Evolutionary conservation across 148 eudicot species (phyloP).

Genomic region (Amaranthus palmeri): DNA sequence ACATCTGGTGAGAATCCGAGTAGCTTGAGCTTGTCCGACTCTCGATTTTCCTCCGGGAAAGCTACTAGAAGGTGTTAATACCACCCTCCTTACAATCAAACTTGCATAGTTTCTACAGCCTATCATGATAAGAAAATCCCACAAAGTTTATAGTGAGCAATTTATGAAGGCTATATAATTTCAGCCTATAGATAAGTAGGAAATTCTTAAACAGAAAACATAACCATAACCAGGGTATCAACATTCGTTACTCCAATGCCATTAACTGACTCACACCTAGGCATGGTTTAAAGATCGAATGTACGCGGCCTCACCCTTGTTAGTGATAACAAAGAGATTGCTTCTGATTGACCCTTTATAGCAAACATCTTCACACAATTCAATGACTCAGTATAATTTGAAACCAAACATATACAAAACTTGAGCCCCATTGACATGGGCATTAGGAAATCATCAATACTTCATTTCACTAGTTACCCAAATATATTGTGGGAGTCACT

Average conservation of each 20-base stretch:
- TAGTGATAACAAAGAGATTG: too few relatives aligned
- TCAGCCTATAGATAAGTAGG: background rate
- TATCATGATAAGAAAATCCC: constrained; percentile 11
- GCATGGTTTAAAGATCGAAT: background rate
- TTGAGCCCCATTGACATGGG: too few relatives aligned
- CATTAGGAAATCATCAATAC: too few relatives aligned
- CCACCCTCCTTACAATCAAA: constrained; percentile 27
- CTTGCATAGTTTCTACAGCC: constrained; percentile 37
- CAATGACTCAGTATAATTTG: too few relatives aligned
- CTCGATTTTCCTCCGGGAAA: constrained; percentile 17
- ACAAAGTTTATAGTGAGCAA: background rate
- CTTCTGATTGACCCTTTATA: too few relatives aligned
- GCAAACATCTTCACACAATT: too few relatives aligned
- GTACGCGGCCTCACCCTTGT: too few relatives aligned
- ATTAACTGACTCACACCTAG: background rate
- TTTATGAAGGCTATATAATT: background rate
- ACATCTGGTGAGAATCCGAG: constrained; percentile 28
- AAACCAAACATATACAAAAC: too few relatives aligned
- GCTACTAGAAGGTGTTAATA: constrained; percentile 24
- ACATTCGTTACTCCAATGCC: too few relatives aligned
- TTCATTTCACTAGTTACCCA: too few relatives aligned
- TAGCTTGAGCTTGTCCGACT: constrained; percentile 16
- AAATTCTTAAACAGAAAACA: background rate
- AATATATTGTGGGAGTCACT: too few relatives aligned
- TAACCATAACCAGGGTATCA: background rate